Conservation (phyloP, 495 filamentous ascomycete genomes). For the Venustampulla echinocandica region DNA sequence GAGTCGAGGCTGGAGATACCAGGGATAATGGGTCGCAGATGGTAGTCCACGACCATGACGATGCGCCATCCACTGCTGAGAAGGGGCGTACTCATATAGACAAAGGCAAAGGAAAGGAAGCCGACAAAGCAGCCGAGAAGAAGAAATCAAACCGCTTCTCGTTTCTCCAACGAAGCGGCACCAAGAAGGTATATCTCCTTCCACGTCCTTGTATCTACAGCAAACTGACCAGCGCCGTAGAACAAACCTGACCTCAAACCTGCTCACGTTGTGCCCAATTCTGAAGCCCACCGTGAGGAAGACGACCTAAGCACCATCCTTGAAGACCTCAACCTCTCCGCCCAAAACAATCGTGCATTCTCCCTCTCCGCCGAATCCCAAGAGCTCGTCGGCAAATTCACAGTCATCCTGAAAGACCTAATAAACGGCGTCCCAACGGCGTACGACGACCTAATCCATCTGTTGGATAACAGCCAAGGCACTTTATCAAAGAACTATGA, state of each 20-base stretch:
- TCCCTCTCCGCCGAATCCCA: slow-evolving; percentile 73
- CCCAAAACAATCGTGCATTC: slow-evolving; percentile 69
- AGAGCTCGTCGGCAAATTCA: slow-evolving; percentile 74
- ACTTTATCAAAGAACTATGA: slow-evolving; percentile 69
- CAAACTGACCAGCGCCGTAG: not conserved
- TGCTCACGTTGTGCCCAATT: slow-evolving; percentile 6
- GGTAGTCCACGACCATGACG: slow-evolving; percentile 9
- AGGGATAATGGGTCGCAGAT: slow-evolving; percentile 14
- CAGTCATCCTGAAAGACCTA: slow-evolving; percentile 81
- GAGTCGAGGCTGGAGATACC: slow-evolving; percentile 15
- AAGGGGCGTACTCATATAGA: not conserved
- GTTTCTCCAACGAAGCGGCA: slow-evolving; percentile 13
- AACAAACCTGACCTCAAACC: not conserved
- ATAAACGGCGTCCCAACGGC: slow-evolving; percentile 87
- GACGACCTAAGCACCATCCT: slow-evolving; percentile 70
- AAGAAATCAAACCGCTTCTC: slow-evolving; percentile 18
- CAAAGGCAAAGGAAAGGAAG: slow-evolving; percentile 15
- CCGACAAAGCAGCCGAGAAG: slow-evolving; percentile 2
- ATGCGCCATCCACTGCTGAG: not conserved
- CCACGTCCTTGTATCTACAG: not conserved
- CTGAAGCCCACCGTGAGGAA: slow-evolving; percentile 49
- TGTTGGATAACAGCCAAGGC: slow-evolving; percentile 72
- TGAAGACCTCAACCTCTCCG: slow-evolving; percentile 69
- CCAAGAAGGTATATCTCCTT: slow-evolving; percentile 13
- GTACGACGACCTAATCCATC: slow-evolving; percentile 74